Base-by-base conservation (phyloP, 2,329 filamentous ascomycete species). In the Plectosphaerella cucumerina region DNA sequence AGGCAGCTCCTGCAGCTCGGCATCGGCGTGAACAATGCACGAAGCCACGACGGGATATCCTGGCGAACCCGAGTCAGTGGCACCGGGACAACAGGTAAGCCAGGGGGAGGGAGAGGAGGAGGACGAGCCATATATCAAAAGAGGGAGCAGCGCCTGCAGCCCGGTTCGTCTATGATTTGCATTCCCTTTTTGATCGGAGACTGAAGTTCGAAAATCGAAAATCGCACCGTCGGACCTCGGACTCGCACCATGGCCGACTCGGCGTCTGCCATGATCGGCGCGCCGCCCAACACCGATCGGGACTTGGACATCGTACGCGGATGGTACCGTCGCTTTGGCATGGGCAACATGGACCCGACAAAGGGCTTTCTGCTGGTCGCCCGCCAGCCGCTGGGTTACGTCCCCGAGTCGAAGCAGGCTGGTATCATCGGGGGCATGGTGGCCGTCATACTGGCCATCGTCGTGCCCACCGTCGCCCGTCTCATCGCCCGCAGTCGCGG, bases 371-470 rank as follows among this genome's bases (percentile, higher is more conserved):
- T 56, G 6, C 49, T 56, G 6, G 59, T 55, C 10, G 56, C 53
- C 17, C 52, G 54, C 37, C 56, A 53, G 15, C 50, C 47, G 3
- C 45, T 52, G 20, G 46, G 37, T 14, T 62, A 63, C 23, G 50
- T 55, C 2, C 26, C 26, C 26, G 57, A 61, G 26, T 60, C 61
- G 8, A 61, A 58, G 49, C 50, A 56, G 9, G 53, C 61, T 3
- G 54, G 53, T 17, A 60, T 69, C 21, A 56, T 68, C n/a, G 45
- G 52, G 10, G 61, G 60, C 17, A 57, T 65, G 52, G 50, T 58
- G 35, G 54, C 67, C 6, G 60, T 61, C 3, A 58, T 67, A 4
- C 52, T 62, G 37, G 49, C 62, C 20, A 64, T 68, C 49, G 49
- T 60, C 12, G 41, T 58, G 6, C 55, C 65, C 21, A 70, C 67